Evolutionary conservation across 768 basidiomycete species (phyloP).

Genomic region (Lactarius quietus): DNA sequence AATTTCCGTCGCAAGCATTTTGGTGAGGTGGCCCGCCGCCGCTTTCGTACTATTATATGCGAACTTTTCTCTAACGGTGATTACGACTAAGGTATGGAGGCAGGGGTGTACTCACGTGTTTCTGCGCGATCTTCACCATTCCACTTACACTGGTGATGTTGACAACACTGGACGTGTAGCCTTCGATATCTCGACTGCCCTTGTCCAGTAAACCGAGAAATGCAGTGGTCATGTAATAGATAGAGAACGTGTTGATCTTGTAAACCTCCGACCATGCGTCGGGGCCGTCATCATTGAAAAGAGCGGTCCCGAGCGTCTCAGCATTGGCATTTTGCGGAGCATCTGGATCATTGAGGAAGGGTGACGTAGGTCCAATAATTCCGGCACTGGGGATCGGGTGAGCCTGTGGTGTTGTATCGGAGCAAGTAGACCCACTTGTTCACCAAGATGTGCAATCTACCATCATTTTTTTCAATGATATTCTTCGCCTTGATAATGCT

Average conservation of each 20-base stretch:
- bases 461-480: slow-evolving; percentile 53
- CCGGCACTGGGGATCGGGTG: slow-evolving; percentile 53
- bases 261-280: slow-evolving; percentile 62
- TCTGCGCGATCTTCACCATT: slow-evolving; percentile 62
- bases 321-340: slow-evolving; percentile 60
- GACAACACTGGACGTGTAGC: slow-evolving; percentile 62
- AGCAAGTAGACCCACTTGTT: slow-evolving; percentile 60
- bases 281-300: slow-evolving; percentile 66
- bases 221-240: slow-evolving; percentile 72
- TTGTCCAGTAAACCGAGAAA: slow-evolving; percentile 74
- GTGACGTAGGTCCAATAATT: slow-evolving; percentile 60
- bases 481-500: slow-evolving; percentile 59
- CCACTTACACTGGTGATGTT: slow-evolving; percentile 81
- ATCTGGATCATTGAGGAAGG: slow-evolving; percentile 52
- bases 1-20: slow-evolving; percentile 71
- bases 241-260: slow-evolving; percentile 66
- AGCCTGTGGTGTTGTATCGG: background rate
- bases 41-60: slow-evolving; percentile 81
- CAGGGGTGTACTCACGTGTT: slow-evolving; percentile 55
- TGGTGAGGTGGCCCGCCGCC: slow-evolving; percentile 72
- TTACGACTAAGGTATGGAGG: background rate
- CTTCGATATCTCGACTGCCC: slow-evolving; percentile 56
- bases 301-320: slow-evolving; percentile 60
- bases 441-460: slow-evolving; percentile 71
- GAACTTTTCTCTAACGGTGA: slow-evolving; percentile 47